These are phyloP conservation scores for Amanita inopinata DNA, from an alignment of 768 basidiomycete genomes.

Conservation along the genomic window DNA sequence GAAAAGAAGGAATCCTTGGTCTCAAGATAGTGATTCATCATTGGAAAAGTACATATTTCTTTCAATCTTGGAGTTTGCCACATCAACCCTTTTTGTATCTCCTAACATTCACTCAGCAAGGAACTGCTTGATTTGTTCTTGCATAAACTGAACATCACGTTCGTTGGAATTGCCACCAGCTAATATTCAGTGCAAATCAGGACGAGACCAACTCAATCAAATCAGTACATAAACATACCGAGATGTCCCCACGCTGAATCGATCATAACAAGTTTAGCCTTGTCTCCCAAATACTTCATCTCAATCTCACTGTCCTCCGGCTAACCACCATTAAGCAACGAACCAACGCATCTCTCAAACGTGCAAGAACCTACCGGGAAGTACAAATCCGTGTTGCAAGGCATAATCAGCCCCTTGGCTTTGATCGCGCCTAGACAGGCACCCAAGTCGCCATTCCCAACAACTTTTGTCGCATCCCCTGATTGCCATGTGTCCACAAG, in stretches of 20 bases:
- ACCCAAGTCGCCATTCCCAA: conserved; percentile 32
- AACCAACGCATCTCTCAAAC: neutral
- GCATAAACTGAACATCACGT: conserved; percentile 33
- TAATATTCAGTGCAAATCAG: conserved; percentile 12
- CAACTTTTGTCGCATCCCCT: conserved; percentile 37
- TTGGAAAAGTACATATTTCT: no score
- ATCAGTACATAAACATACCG: conserved; percentile 22
- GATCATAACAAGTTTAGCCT: conserved; percentile 39
- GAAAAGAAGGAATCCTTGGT: no score
- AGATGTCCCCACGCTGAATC: conserved; percentile 50
- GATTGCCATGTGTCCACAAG: conserved; percentile 41
- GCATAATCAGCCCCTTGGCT: conserved; percentile 47
- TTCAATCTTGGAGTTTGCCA: no score
- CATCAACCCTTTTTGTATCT: no score
- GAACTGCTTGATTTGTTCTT: conserved; percentile 33
- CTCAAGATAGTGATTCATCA: no score
- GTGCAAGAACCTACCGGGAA: conserved; percentile 33
- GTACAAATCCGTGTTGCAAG: conserved; percentile 49
- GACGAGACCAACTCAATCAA: neutral
- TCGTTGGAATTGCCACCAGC: conserved; percentile 35
- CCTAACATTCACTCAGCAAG: no score
- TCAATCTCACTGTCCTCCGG: conserved; percentile 48
- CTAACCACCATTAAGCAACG: conserved; percentile 18
- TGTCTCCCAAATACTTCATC: conserved; percentile 29
- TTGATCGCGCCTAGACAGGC: conserved; percentile 32